These are phyloP conservation scores for Ophiosphaerella herpotricha DNA, from an alignment of 2,329 filamentous ascomycete species.

Conservation along the genomic window DNA sequence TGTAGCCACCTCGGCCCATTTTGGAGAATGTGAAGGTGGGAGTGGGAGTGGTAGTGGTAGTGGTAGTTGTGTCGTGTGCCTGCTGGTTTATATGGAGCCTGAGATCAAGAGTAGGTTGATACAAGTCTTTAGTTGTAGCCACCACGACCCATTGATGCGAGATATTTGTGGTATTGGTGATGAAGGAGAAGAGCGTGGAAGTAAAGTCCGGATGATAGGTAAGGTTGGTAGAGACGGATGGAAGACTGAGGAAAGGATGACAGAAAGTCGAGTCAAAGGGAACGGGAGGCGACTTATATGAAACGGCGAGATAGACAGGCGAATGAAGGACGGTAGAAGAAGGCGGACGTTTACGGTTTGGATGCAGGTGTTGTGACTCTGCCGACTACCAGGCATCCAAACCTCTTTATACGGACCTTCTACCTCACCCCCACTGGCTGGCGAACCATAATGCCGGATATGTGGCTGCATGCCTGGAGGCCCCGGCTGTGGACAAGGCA, in stretches of 20 bases:
- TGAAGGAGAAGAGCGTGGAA: conserved; percentile 1
- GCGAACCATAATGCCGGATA: conserved; percentile 19
- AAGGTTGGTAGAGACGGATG: conserved; percentile 5
- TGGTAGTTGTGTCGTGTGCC: conserved; percentile 11
- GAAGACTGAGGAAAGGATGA: conserved; percentile 19
- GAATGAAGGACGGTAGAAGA: conserved; percentile 15
- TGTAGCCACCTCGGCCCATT: conserved; percentile 45
- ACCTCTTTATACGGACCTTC: conserved; percentile 38
- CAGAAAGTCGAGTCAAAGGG: conserved; percentile 17
- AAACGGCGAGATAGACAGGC: conserved; percentile 14
- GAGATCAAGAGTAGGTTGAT: conserved; percentile 4
- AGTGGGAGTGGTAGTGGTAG: conserved; percentile 3
- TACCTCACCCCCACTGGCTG: conserved; percentile 2
- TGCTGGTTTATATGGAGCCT: conserved; percentile 14
- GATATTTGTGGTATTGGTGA: conserved; percentile 1
- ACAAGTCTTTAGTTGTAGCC: conserved; percentile 48
- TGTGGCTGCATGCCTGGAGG: conserved; percentile 11
- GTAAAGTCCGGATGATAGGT: background rate
- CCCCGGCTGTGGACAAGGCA: conserved; percentile 24
- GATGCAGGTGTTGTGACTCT: conserved; percentile 17
- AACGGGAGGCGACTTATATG: conserved; percentile 16
- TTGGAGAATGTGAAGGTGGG: conserved; percentile 12
- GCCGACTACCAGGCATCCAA: conserved; percentile 28
- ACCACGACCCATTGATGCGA: conserved; percentile 38
- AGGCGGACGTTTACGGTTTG: conserved; percentile 10